phyloP scores from a whole-genome alignment of 2,329 filamentous ascomycete genomes.

The Colletotrichum cuscutae region DNA sequence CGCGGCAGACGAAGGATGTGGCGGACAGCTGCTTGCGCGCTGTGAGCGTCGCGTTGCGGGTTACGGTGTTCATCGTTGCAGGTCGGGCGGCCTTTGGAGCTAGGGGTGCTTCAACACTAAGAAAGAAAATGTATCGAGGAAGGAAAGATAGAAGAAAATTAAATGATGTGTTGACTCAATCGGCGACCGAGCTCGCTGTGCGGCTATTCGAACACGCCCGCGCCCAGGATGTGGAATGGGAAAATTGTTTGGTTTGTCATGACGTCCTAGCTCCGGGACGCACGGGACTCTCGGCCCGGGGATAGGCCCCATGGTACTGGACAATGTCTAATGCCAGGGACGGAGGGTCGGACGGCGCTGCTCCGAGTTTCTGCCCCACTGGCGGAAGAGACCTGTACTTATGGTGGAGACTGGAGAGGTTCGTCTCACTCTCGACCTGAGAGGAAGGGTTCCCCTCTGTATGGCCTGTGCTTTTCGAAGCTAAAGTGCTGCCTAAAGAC shows the following conservation, averaged over 20 bases:
- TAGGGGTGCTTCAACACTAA: too few relatives aligned
- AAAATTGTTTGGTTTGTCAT: constrained; percentile 34
- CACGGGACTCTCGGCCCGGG: constrained; percentile 15
- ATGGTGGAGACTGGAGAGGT: not conserved
- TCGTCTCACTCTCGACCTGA: not conserved
- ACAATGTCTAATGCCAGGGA: not conserved
- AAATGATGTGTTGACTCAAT: not conserved
- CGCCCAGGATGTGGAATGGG: not conserved
- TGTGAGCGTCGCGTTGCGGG: constrained; percentile 14
- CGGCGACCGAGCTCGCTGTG: constrained; percentile 3
- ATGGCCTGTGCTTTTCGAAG: not conserved
- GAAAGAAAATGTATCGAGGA: not conserved
- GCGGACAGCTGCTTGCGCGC: constrained; percentile 24
- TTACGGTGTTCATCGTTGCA: constrained; percentile 13
- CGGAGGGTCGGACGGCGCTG: not conserved
- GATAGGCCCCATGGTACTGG: too few relatives aligned
- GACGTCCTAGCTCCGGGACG: constrained; percentile 21
- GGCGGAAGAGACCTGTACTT: not conserved
- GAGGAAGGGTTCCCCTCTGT: not conserved
- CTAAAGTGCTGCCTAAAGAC: constrained; percentile 7
- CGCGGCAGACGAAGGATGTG: constrained; percentile 40
- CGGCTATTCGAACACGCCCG: not conserved
- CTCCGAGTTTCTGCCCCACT: constrained; percentile 2
- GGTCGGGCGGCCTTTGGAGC: not conserved
- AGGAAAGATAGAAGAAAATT: too few relatives aligned